Base-by-base conservation (phyloP, 805 yeast species). In the Pachysolen tannophilus region DNA sequence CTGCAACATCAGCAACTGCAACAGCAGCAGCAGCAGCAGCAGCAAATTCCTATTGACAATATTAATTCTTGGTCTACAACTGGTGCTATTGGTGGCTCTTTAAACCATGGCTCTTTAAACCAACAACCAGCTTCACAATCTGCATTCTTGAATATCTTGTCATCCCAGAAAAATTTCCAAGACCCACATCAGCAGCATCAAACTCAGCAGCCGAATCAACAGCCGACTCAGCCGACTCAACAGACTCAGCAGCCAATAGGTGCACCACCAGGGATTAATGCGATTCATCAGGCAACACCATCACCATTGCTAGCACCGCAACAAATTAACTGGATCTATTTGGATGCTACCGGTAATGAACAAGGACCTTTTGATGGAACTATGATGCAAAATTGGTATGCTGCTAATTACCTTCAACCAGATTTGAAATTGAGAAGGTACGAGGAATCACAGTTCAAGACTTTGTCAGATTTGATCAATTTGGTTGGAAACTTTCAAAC, bases 351-450 rank as follows among this genome's bases (percentile, higher is more conserved):
- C 27, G 84, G 82, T 4, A 66, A 58, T 33, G 77, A 75, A 42
- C 94, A 84, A 52, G 95, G 95, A 16, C 95, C 95, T 3, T 85
- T 85, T 56, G 63, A 65, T 31, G 86, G 88, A 3, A 53, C 57
- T 18, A 58, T 69, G 56, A 85, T 85, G 95, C 88, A 82, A 43
- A 74, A 63, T 34, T 85, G 95, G 95, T 74, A 69, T 39, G 49
- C 69, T 7, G 69, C 67, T 28, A 74, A 76, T 3, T 82, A 79
- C 56, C 63, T 84, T 44, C 60, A 60, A 26, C 63, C 61, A 8
- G 74, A 67, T 39, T 60, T 85, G 42, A 58, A 59, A 27, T 60
- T 86, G 37, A 67, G 81, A 37, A 69, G 90, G 21, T 69, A 63
- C 15, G 80, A 69, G 30, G 85, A 78, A 40, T 32, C 52, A 1